Evolutionary conservation across 352 stramenopile genomes (phyloP).

Genomic region (Elongisporangium undulatum): DNA sequence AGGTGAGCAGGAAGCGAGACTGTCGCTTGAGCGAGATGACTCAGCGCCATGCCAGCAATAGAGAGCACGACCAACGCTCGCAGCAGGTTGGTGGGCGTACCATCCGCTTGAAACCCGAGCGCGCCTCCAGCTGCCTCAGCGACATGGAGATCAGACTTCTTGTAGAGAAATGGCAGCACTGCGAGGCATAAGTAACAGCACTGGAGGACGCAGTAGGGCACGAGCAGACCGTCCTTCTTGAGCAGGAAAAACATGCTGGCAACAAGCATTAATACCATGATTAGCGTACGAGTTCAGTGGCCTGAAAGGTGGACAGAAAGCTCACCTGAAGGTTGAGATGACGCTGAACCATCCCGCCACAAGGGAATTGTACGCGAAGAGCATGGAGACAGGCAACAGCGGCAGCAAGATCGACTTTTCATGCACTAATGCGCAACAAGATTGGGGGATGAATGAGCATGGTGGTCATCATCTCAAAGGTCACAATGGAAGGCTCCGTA

Average conservation of each 20-base stretch:
- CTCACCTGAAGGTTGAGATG: conserved; percentile 79
- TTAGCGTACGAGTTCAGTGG: too few species aligned
- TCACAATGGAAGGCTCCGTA: conserved; percentile 9
- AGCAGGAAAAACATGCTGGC: conserved; percentile 83
- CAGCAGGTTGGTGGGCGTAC: conserved; percentile 22
- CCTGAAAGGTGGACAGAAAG: neutral
- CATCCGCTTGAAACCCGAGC: conserved; percentile 35
- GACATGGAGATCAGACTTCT: conserved; percentile 20
- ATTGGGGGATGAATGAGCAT: neutral
- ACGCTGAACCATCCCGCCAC: conserved; percentile 74
- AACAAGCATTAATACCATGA: too few species aligned
- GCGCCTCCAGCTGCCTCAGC: conserved; percentile 8
- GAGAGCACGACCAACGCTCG: conserved; percentile 47
- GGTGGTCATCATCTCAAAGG: neutral
- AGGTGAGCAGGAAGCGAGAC: conserved; percentile 51
- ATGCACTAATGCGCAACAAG: conserved; percentile 71
- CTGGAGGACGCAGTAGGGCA: conserved; percentile 71
- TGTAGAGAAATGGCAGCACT: conserved; percentile 35
- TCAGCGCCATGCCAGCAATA: conserved; percentile 36
- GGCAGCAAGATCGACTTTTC: conserved; percentile 96
- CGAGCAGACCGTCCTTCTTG: conserved; percentile 66
- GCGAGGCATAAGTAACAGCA: conserved; percentile 40
- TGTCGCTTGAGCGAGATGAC: conserved; percentile 46
- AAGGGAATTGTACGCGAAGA: conserved; percentile 65
- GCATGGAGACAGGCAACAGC: conserved; percentile 86